Evolutionary conservation across 2,329 filamentous ascomycete genomes (phyloP).

Genomic region (Monosporascus sp.): DNA sequence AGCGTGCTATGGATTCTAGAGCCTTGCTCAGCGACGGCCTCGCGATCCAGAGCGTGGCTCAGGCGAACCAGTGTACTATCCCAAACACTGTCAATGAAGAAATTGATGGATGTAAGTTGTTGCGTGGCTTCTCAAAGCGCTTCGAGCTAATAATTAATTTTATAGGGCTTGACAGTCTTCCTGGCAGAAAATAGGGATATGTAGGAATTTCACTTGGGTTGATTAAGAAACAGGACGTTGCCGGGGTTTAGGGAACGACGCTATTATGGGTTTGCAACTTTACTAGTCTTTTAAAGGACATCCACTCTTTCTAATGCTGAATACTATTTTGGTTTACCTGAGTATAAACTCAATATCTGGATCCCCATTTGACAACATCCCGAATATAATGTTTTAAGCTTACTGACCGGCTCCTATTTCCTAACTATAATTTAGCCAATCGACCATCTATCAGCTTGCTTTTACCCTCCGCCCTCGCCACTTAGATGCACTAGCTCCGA

Average conservation of each 20-base stretch:
- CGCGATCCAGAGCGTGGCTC: constrained; percentile 20
- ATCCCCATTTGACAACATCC: neutral
- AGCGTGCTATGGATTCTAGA: constrained; percentile 32
- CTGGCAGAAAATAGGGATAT: constrained; percentile 9
- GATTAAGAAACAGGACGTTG: neutral
- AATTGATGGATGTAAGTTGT: constrained; percentile 24
- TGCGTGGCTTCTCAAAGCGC: neutral
- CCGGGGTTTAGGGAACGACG: neutral
- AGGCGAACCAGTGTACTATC: constrained; percentile 21
- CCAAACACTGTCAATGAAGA: constrained; percentile 20
- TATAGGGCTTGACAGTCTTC: constrained; percentile 12
- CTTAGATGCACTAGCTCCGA: too few relatives aligned
- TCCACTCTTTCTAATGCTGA: neutral
- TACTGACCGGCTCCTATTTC: too few relatives aligned
- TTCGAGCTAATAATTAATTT: constrained; percentile 2
- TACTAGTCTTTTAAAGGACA: neutral
- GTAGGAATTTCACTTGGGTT: constrained; percentile 2
- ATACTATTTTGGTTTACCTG: neutral
- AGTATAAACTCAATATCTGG: neutral
- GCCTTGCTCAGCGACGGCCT: constrained; percentile 27
- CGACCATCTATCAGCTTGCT: too few relatives aligned
- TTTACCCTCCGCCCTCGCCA: too few relatives aligned
- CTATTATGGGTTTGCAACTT: neutral
- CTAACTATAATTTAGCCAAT: too few relatives aligned
- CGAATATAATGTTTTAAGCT: neutral